phyloP scores from a whole-genome alignment of 2,329 filamentous ascomycete species.

The Colletotrichum scovillei region DNA sequence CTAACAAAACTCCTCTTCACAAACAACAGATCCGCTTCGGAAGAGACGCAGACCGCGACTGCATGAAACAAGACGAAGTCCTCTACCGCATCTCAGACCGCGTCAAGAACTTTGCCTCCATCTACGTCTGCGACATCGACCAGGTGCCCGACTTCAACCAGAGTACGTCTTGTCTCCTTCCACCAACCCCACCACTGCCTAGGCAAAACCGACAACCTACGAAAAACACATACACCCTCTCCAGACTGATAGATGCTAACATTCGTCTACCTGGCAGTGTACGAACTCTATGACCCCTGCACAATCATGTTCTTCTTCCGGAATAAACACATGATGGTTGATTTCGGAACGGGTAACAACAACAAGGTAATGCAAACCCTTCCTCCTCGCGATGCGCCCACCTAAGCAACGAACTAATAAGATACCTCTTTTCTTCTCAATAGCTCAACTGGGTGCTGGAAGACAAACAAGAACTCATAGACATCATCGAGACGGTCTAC shows the following conservation, averaged over 20 bases:
- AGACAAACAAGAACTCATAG: slow-evolving; percentile 98
- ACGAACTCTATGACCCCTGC: slow-evolving; percentile 85
- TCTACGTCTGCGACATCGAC: slow-evolving; percentile 95
- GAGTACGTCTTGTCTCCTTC: slow-evolving; percentile 55
- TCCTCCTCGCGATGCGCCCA: slow-evolving; percentile 64
- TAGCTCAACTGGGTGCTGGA: slow-evolving; percentile 80
- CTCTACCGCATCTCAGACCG: slow-evolving; percentile 93
- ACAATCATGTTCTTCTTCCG: slow-evolving; percentile 98
- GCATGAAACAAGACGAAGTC: slow-evolving; percentile 85
- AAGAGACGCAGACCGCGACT: slow-evolving; percentile 84
- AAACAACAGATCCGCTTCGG: slow-evolving; percentile 81
- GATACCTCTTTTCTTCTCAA: too few species aligned
- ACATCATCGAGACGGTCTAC: slow-evolving; percentile 98
- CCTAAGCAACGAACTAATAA: background rate
- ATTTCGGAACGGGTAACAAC: slow-evolving; percentile 98
- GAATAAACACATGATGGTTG: slow-evolving; percentile 99
- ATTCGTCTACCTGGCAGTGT: background rate
- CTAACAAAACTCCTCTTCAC: background rate
- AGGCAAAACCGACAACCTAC: too few species aligned
- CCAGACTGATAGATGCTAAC: background rate
- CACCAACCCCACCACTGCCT: background rate
- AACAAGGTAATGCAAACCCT: slow-evolving; percentile 85
- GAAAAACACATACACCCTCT: too few species aligned
- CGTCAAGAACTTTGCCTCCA: slow-evolving; percentile 92
- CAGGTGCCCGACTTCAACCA: slow-evolving; percentile 92